phyloP scores from a whole-genome alignment of 1,139 yeast species.

The Kurtzmaniella natalensis region DNA sequence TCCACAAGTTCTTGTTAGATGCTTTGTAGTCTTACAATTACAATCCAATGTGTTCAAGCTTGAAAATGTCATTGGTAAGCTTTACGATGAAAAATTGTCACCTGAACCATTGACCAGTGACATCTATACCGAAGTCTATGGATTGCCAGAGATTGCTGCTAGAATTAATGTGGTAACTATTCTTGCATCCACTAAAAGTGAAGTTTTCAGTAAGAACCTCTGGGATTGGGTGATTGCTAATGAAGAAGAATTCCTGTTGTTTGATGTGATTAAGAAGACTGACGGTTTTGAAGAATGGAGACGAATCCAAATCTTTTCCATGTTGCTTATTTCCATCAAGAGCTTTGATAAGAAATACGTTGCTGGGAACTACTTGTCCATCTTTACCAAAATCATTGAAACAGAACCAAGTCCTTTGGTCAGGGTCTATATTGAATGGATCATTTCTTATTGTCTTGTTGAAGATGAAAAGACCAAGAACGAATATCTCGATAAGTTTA shows the following conservation, averaged over 20 bases:
- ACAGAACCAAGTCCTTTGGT: constrained; percentile 74
- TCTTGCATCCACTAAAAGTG: constrained; percentile 29
- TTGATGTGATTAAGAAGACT: constrained; percentile 48
- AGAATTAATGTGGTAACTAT: constrained; percentile 48
- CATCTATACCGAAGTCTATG: constrained; percentile 53
- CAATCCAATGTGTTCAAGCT: constrained; percentile 54
- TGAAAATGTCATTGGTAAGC: constrained; percentile 51
- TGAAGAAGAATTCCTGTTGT: constrained; percentile 37
- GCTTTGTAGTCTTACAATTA: constrained; percentile 50
- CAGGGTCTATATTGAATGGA: constrained; percentile 77
- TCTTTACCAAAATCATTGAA: constrained; percentile 23
- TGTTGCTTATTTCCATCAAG: constrained; percentile 39
- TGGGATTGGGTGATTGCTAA: constrained; percentile 40
- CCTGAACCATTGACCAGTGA: constrained; percentile 17
- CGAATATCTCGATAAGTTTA: constrained; percentile 9
- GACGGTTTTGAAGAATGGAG: constrained; percentile 69
- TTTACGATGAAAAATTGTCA: constrained; percentile 39
- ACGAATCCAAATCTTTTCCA: constrained; percentile 54
- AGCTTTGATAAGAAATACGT: constrained; percentile 14
- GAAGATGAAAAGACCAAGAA: constrained; percentile 8
- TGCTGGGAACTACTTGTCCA: constrained; percentile 14
- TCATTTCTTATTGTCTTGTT: constrained; percentile 36
- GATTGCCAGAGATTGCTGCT: constrained; percentile 54
- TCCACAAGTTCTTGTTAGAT: constrained; percentile 43
- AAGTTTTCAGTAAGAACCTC: constrained; percentile 33